Base-by-base conservation (phyloP, 2,329 filamentous ascomycete species). In the Cladosporium sp. region DNA sequence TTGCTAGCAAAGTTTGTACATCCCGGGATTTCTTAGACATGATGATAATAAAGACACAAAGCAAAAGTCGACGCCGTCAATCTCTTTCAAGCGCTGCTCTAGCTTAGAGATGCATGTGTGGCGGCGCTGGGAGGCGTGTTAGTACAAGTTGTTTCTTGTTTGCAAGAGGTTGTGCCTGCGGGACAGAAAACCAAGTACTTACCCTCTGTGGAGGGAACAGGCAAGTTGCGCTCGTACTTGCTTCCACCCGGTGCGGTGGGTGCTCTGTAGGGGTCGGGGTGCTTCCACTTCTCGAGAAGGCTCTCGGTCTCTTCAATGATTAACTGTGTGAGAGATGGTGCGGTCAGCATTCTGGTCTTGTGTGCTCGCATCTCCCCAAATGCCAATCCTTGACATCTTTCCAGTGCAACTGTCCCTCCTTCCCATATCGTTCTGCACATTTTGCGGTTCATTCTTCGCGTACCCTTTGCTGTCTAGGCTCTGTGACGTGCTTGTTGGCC, bases 171-270 rank as follows among this genome's bases (percentile, higher is more conserved):
- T 15, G 8, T 39, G 28, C 19, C 45, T 48, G 13, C 10, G 3
- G 28, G 9, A 36, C 24, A n/a, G 19, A 24, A 22, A 8, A 24
- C 22, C 32, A 4, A 13, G 20, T 20, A 66, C 90, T 82, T 78
- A 97, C 93, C 86, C 62, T 91, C 88, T 58, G 95, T 79, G 65
- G 87, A 86, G 34, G 87, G 91, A 58, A 84, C 83, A 34, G 91
- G 90, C 56, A 97, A 74, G 75, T 99, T 99, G 73, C 94, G 84
- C 78, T 97, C 94, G 75, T 89, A 97, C 82, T 97, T 97, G 63
- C 91, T 96, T 65, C 93, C 94, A 82, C 94, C 94, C 10, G 94
- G 94, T 37, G 94, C 93, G 40, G 91, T 96, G 13, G 94, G 94
- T 64, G 88, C 84, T 66, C 84, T 80, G 73, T 96, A 97, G 32